Conservation (phyloP, 1,284 basidiomycete genomes). For the Heterobasidion occidentale region DNA sequence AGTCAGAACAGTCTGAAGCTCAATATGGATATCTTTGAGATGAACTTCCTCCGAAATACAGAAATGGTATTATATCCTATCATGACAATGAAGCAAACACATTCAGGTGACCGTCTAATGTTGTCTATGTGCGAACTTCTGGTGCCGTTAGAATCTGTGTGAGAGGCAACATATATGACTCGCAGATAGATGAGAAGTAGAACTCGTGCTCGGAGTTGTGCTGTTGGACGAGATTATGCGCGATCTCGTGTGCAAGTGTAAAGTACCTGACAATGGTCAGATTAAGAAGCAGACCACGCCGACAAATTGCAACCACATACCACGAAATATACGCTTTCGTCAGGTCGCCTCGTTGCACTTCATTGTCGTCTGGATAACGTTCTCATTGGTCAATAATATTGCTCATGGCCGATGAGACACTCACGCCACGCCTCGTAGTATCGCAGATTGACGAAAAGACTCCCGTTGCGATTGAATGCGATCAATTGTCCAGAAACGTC, state of each 20-base stretch:
- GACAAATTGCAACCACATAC: slow-evolving; percentile 22
- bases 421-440: slow-evolving; percentile 87
- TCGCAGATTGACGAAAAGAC: slow-evolving; percentile 84
- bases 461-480: slow-evolving; percentile 89
- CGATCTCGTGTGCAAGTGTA: slow-evolving; percentile 87
- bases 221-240: slow-evolving; percentile 73
- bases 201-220: slow-evolving; percentile 89
- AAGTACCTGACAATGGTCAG: slow-evolving; percentile 57
- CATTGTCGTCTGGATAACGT: slow-evolving; percentile 50
- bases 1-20: not conserved
- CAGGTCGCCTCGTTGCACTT: slow-evolving; percentile 51
- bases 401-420: slow-evolving; percentile 20
- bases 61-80: not conserved
- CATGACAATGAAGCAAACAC: too few relatives aligned
- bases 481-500: slow-evolving; percentile 79
- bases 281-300: too few relatives aligned
- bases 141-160: not conserved
- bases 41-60: not conserved
- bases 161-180: slow-evolving; percentile 38
- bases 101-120: not conserved
- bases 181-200: slow-evolving; percentile 88
- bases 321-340: slow-evolving; percentile 78
- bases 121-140: not conserved
- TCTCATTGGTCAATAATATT: slow-evolving; percentile 2
- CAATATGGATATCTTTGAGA: not conserved